These are phyloP conservation scores for Thielaviopsis euricoi DNA, from an alignment of 2,329 filamentous ascomycete species.

Conservation along the genomic window DNA sequence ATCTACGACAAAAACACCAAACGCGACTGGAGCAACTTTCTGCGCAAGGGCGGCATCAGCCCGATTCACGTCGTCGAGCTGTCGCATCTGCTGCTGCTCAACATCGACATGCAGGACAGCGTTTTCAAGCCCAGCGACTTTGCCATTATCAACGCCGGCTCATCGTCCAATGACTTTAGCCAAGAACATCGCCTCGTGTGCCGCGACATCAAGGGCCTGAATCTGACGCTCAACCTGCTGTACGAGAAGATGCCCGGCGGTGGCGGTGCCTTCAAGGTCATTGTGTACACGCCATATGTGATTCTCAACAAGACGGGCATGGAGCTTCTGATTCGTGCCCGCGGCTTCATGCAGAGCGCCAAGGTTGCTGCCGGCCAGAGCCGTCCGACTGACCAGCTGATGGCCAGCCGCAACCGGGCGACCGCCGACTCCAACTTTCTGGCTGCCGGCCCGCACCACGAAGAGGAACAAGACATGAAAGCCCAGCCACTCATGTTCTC, in stretches of 20 bases:
- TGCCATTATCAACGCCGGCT: conserved; percentile 85
- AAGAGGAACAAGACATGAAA: conserved; percentile 8
- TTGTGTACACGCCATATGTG: conserved; percentile 87
- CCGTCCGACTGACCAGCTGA: conserved; percentile 14
- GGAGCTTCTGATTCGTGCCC: conserved; percentile 72
- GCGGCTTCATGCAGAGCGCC: conserved; percentile 71
- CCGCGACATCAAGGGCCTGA: conserved; percentile 69
- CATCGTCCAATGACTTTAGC: conserved; percentile 63
- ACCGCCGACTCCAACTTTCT: neutral
- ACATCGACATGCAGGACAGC: conserved; percentile 92
- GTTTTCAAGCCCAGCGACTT: conserved; percentile 92
- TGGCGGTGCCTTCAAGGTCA: conserved; percentile 90
- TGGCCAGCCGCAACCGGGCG: neutral
- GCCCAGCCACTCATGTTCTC: conserved; percentile 93
- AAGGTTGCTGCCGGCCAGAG: conserved; percentile 72
- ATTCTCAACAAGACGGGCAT: conserved; percentile 91
- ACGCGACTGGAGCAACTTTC: conserved; percentile 97
- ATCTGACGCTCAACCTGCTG: conserved; percentile 69
- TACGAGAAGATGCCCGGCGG: conserved; percentile 83
- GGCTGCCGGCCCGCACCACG: conserved; percentile 27
- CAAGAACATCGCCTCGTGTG: conserved; percentile 65
- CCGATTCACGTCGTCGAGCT: conserved; percentile 95
- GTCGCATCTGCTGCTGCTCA: conserved; percentile 80
- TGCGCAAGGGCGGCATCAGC: conserved; percentile 89
- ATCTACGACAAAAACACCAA: conserved; percentile 98